A percentile compares a stretch with the other conserved stretches of the same genome.
Evolutionary conservation across 192 early-diverging fungal species (phyloP).

Genomic region (Umbelopsis vinacea): DNA sequence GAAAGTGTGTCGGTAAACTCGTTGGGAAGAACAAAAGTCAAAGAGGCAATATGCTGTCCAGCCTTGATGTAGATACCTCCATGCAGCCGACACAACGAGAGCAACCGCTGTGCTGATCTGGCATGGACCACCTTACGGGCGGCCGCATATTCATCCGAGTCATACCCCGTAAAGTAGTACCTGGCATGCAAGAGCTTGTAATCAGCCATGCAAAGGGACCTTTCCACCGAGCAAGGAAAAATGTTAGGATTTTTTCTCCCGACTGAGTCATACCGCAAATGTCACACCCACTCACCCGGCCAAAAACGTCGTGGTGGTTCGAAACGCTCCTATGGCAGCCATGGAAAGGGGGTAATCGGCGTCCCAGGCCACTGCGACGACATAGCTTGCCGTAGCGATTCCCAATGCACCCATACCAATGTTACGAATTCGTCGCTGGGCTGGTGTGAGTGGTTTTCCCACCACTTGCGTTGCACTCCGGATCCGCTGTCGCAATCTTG

Average conservation of each 20-base stretch:
- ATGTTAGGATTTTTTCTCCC: not conserved
- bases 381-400: not conserved
- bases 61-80: conserved; percentile 93
- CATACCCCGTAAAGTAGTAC: conserved; percentile 45
- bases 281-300: conserved; percentile 5
- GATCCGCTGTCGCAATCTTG: not conserved
- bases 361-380: not conserved
- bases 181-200: conserved; percentile 54
- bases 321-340: conserved; percentile 10
- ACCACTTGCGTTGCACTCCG: not conserved
- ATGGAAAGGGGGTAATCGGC: conserved; percentile 23
- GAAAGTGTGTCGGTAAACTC: conserved; percentile 89
- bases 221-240: conserved; percentile 20
- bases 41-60: conserved; percentile 80
- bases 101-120: conserved; percentile 46
- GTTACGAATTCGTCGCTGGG: not conserved
- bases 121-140: conserved; percentile 52
- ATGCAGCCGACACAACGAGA: conserved; percentile 49
- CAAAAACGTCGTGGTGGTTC: conserved; percentile 19
- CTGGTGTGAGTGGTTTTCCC: conserved; percentile 17
- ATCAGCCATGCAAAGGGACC: conserved; percentile 51
- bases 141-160: conserved; percentile 49
- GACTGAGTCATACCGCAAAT: too few relatives aligned
- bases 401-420: conserved; percentile 21
- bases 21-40: conserved; percentile 81